phyloP scores from a whole-genome alignment of 805 yeast genomes.

The Wickerhamomyces canadensis region DNA sequence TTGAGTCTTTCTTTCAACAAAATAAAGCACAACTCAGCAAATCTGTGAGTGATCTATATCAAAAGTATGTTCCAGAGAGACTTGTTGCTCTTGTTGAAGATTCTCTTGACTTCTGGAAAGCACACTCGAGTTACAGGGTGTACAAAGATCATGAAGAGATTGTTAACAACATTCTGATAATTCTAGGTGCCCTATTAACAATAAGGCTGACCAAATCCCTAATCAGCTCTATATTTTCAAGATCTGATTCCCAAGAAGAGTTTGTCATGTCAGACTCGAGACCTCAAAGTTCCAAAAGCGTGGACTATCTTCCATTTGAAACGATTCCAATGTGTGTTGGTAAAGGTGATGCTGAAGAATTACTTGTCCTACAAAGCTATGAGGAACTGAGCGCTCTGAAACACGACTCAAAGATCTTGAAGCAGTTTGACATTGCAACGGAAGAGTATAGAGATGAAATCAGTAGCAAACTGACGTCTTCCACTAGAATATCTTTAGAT shows the following conservation, averaged over 20 bases:
- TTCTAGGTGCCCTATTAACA: not conserved
- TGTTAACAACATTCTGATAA: not conserved
- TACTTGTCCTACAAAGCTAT: slow-evolving; percentile 1
- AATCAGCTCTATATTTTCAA: not conserved
- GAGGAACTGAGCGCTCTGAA: not conserved
- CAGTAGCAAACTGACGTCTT: not conserved
- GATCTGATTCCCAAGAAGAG: no score
- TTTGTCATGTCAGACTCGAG: not conserved
- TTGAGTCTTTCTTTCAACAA: not conserved
- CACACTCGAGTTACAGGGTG: not conserved
- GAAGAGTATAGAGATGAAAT: not conserved
- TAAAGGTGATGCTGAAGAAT: slow-evolving; percentile 6
- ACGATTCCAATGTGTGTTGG: slow-evolving; percentile 7
- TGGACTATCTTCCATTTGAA: not conserved
- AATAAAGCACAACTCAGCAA: not conserved
- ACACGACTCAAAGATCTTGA: not conserved
- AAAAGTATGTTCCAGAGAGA: not conserved
- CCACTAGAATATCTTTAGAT: not conserved
- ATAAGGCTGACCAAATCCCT: not conserved
- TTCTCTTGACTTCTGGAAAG: not conserved
- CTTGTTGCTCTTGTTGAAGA: not conserved
- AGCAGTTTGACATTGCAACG: not conserved
- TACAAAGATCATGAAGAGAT: not conserved
- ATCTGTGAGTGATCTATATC: not conserved
- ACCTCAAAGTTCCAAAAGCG: not conserved